These are phyloP conservation scores for Lotmaria passim DNA, from an alignment of 208 protist species.

Conservation along the genomic window DNA sequence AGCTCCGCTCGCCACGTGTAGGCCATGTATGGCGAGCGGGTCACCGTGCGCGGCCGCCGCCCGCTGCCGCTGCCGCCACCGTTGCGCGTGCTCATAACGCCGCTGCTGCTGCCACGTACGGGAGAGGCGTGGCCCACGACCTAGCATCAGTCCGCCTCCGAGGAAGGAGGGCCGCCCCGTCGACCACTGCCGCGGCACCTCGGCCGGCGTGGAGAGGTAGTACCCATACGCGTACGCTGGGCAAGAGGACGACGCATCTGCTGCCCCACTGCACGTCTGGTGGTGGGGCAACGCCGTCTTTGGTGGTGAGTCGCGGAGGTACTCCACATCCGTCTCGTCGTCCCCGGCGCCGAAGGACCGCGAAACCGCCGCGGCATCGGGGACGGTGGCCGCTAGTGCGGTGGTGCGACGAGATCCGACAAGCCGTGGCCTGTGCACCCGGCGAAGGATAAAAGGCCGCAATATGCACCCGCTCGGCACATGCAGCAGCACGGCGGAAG, in stretches of 20 bases:
- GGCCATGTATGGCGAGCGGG: not conserved
- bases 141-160: not conserved
- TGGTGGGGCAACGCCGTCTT: too few species aligned
- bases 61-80: not conserved
- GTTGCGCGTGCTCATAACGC: slow-evolving; percentile 2
- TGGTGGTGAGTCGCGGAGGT: not conserved
- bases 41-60: too few species aligned
- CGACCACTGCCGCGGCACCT: slow-evolving; percentile 29
- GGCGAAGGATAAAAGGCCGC: slow-evolving; percentile 7
- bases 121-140: not conserved
- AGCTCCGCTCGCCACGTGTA: not conserved
- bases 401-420: not conserved
- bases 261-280: too few species aligned
- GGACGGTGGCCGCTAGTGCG: too few species aligned
- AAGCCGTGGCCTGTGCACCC: not conserved
- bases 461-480: slow-evolving; percentile 13
- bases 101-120: slow-evolving; percentile 38
- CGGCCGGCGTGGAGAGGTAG: slow-evolving; percentile 18
- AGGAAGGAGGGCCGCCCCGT: not conserved
- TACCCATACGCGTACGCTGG: not conserved
- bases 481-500: too few species aligned
- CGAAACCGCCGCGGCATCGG: not conserved
- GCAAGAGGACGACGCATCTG: too few species aligned
- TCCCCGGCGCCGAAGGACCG: not conserved
- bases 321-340: not conserved